Evolutionary conservation across 2,329 filamentous ascomycete genomes (phyloP).

Genomic region (Fusarium pilosicola): DNA sequence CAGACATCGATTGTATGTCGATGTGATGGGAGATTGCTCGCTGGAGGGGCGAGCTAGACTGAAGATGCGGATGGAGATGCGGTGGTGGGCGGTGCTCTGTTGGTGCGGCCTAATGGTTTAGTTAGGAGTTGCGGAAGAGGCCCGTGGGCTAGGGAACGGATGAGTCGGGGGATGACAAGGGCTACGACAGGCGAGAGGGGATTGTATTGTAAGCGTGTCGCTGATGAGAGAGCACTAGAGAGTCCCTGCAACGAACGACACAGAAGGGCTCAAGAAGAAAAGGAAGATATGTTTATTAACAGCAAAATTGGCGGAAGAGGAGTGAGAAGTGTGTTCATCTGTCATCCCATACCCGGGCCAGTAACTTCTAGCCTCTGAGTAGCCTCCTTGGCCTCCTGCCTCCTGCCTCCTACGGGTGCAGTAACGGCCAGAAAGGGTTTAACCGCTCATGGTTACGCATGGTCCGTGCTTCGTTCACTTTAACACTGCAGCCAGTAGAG

Average conservation of each 20-base stretch:
- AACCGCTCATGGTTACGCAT: conserved; percentile 2
- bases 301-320: conserved; percentile 22
- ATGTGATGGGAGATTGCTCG: conserved; percentile 37
- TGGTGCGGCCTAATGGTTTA: conserved; percentile 31
- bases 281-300: not conserved
- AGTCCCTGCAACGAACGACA: not conserved
- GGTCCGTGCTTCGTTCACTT: conserved; percentile 39
- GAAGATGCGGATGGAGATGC: conserved; percentile 35
- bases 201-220: conserved; percentile 10
- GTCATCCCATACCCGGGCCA: conserved; percentile 23
- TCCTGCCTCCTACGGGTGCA: conserved; percentile 20
- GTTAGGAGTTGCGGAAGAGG: conserved; percentile 37
- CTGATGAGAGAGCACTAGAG: not conserved
- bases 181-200: conserved; percentile 2
- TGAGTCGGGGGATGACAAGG: conserved; percentile 27
- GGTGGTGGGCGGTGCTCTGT: conserved; percentile 32
- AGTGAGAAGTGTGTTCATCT: conserved; percentile 29
- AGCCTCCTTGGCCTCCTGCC: conserved; percentile 26
- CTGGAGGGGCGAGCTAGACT: conserved; percentile 40
- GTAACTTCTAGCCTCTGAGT: too few species aligned
- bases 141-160: conserved; percentile 32
- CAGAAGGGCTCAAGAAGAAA: not conserved
- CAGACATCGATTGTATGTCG: conserved; percentile 44
- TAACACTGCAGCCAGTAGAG: conserved; percentile 29
- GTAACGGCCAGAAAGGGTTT: conserved; percentile 28